Conservation (phyloP, 2,329 filamentous ascomycete species). For the Coniella vitis region DNA sequence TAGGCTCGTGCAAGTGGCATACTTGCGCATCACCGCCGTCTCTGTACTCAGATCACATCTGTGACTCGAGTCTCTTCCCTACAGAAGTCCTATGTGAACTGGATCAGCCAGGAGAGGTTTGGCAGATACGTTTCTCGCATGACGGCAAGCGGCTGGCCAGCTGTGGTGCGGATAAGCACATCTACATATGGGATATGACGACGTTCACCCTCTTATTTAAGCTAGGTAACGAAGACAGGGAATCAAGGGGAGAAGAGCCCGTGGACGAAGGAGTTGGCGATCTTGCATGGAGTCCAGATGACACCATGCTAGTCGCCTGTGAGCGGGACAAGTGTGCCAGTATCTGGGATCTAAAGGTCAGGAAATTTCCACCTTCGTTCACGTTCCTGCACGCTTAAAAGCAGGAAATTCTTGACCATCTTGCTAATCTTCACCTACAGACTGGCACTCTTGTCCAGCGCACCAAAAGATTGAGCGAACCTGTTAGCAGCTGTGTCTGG, state of each 20-base stretch:
- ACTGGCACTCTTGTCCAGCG: conserved; percentile 56
- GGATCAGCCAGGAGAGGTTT: conserved; percentile 76
- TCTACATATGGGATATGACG: conserved; percentile 75
- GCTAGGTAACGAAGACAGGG: conserved; percentile 52
- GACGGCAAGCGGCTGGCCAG: conserved; percentile 78
- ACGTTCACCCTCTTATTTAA: conserved; percentile 59
- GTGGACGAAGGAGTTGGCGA: conserved; percentile 61
- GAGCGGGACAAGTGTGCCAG: conserved; percentile 66
- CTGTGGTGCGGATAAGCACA: conserved; percentile 66
- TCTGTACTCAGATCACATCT: conserved; percentile 81
- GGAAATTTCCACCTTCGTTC: conserved; percentile 21
- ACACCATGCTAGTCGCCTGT: conserved; percentile 78
- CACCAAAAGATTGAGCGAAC: conserved; percentile 68
- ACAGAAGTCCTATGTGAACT: conserved; percentile 64
- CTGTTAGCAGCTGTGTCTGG: conserved; percentile 89
- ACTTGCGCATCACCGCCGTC: conserved; percentile 74
- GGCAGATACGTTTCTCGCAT: conserved; percentile 86
- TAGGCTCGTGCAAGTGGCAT: conserved; percentile 80
- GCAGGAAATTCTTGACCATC: background rate
- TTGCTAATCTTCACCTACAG: conserved; percentile 30
- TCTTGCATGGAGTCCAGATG: conserved; percentile 87
- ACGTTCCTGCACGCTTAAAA: background rate
- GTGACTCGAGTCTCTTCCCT: conserved; percentile 75
- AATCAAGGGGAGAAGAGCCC: background rate
- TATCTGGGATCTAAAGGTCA: conserved; percentile 67